Base-by-base conservation (phyloP, 192 early-diverging fungal species). In the Funneliformis mosseae region DNA sequence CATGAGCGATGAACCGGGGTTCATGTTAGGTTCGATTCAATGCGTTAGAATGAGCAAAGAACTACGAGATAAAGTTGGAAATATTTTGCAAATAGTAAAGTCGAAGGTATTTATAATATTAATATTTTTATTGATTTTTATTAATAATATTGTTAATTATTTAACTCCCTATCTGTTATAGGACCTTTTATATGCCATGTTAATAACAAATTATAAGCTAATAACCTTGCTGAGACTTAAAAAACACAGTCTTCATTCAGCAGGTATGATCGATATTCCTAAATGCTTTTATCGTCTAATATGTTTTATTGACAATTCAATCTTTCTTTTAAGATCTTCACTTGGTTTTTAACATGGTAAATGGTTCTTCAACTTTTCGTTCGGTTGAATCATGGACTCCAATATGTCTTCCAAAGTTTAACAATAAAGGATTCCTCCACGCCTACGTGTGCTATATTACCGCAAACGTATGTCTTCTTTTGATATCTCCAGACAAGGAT, bases 381-480 rank as follows among this genome's bases (percentile, higher is more conserved):
- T 88, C 92, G 2, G 93, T 90, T 60, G 97, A 99, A 85, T 92
- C 92, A 33, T 99, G 97, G 96, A 95, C 92, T 1, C 97, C 97
- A 25, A 87, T 99, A 23, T 99, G 97, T 79, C 89, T 97, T n/a
- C 96, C 97, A 45, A 90, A 90, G 76, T 94, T 97, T 87, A 95
- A 97, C 85, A 88, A 90, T 76, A 87, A 92, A 77, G 95, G 93
- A 18, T 99, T 97, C 83, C 81, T 99, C 42, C 92, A 97, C 78
- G 93, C 92, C 1, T 97, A 97, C 74, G 89, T 97, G 23, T 93
- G 88, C 76, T 97, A 94, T 81, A 88, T 97, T 33, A 89, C 89
- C 3, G 84, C 88, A 0, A 90, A 92, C n/a, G 85, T 94, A 8
- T 93, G 92, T 63, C 83, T 97, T 8, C 83, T 96, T 0, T 82